These are phyloP conservation scores for Fusarium virguliforme DNA, from an alignment of 2,329 filamentous ascomycete species.

Conservation along the genomic window DNA sequence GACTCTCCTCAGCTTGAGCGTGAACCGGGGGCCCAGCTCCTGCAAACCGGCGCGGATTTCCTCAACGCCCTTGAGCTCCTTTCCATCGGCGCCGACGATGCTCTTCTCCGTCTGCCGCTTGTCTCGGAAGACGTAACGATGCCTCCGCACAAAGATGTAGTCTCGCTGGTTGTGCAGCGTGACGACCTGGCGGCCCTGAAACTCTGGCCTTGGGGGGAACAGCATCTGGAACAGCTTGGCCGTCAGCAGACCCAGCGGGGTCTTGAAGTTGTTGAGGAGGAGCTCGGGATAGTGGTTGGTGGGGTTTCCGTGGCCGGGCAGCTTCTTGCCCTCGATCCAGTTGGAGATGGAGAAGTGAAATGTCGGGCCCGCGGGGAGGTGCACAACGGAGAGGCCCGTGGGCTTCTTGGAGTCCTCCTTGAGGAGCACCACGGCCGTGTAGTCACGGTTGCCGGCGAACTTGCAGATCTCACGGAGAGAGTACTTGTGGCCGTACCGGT, in stretches of 20 bases:
- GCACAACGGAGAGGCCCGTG: conserved; percentile 85
- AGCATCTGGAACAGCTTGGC: conserved; percentile 80
- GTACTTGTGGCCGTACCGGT: conserved; percentile 91
- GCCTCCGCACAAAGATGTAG: conserved; percentile 92
- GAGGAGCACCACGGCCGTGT: conserved; percentile 86
- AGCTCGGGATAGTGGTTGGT: conserved; percentile 94
- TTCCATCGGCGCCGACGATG: conserved; percentile 85
- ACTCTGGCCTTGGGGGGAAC: conserved; percentile 82
- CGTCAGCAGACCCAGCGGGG: conserved; percentile 88
- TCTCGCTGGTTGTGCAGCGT: conserved; percentile 96
- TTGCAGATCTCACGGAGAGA: conserved; percentile 90
- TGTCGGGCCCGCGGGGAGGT: conserved; percentile 88
- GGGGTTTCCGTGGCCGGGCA: conserved; percentile 90
- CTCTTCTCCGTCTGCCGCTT: conserved; percentile 90
- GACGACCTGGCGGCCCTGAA: conserved; percentile 89
- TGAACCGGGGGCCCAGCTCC: conserved; percentile 84
- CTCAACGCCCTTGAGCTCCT: conserved; percentile 87
- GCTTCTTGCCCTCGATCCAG: conserved; percentile 89
- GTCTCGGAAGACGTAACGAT: conserved; percentile 94
- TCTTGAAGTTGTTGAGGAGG: conserved; percentile 94
- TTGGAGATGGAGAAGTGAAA: conserved; percentile 94
- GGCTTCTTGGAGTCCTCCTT: conserved; percentile 92
- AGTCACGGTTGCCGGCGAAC: conserved; percentile 86
- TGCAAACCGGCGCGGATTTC: conserved; percentile 89
- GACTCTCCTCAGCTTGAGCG: conserved; percentile 87